Base-by-base conservation (phyloP, 345 rosid species). In the Passiflora organensis region DNA sequence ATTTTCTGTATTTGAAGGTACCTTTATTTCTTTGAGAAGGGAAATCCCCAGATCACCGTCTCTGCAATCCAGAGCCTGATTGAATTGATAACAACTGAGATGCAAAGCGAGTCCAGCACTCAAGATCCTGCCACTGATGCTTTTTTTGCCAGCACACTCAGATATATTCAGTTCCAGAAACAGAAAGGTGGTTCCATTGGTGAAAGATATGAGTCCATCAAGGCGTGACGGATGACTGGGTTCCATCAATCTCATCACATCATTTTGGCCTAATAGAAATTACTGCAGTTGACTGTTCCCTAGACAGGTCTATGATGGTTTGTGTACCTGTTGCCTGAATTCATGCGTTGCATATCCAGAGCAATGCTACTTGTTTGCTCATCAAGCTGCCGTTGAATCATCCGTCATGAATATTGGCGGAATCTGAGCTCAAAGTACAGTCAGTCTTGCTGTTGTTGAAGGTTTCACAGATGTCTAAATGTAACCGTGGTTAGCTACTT, bases 1-100 rank as follows among this genome's bases (percentile, higher is more conserved):
- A 41, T 21, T 21, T 23, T 17, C 55, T 48, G 2, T 18, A 11
- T 52, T 46, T 71, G 58, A 69, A 93, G 99, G 82, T 86, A 89
- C 55, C 82, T 93, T 13, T 89, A 89, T 68, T 93, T 86, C 82
- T 84, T 64, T 9, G 96, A 93, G 88, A 93, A 93, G 74, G 95
- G 91, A 37, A 79, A 84, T 64, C 82, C 84, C 16, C 89, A 85
- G 61, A 76, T 93, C 59, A 83, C 70, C 5, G 84, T 71, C 21
- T 87, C 74, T 62, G 76, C 91, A 55, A 83, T 93, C 41, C 94
- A 86, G 70, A 80, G 91, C 72, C 63, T 93, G 64, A 78, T 89
- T 32, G 86, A 89, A 67, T 72, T 89, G 66, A 79, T 89, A 32
- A 84, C 72, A 6, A 81, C 68, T 1, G 94, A 87, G 78, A 72